Evolutionary conservation across 2,329 filamentous ascomycete genomes (phyloP), one percentile per base, ranked within the genome.

Genomic region (Colletotrichum incanum): DNA sequence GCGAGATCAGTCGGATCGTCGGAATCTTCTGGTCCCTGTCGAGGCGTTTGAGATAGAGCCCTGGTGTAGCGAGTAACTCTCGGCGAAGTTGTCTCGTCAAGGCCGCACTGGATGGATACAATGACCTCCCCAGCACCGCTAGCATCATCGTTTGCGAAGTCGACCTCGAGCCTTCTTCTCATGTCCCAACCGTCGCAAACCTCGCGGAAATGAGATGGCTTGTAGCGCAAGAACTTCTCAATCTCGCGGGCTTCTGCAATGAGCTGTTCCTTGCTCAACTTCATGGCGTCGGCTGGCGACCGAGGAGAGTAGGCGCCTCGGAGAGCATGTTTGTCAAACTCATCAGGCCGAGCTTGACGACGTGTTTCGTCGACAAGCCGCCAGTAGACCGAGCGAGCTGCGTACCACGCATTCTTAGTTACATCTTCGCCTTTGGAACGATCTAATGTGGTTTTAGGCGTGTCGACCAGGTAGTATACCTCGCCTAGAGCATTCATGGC

Each of bases 401-500:
- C 91, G 72, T 90, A 86, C 96, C 96, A 98, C 18, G 94, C 93
- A 73, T 91, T 84, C 73, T 88, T 90, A 72, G 92, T 89, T 20
- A 87, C 78, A 67, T 93, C 87, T 45, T 92, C 86, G 3, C 83
- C 80, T 74, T 84, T 87, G 45, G 81, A 81, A 67, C 87, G 86
- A 41, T 86, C 84, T 9, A 74, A 20, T 9, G 88, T 85, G 26
- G 88, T 84, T 45, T 87, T 86, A 0, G 94, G 94, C 8, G 92
- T 86, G 60, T 94, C 91, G 1, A 89, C 93, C 1, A 98, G 85
- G 76, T 96, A 98, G 80, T 93, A 98, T 0, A 98, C 86, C 80
- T 99, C 96, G 1, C 96, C 96, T 11, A 99, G 86, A 0, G 96
- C 96, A 79, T 99, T 99, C 64, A 99, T 83, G n/a, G 91, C 94